Evolutionary conservation across 345 rosid species (phyloP).

Genomic region (Gynandropsis gynandra): DNA sequence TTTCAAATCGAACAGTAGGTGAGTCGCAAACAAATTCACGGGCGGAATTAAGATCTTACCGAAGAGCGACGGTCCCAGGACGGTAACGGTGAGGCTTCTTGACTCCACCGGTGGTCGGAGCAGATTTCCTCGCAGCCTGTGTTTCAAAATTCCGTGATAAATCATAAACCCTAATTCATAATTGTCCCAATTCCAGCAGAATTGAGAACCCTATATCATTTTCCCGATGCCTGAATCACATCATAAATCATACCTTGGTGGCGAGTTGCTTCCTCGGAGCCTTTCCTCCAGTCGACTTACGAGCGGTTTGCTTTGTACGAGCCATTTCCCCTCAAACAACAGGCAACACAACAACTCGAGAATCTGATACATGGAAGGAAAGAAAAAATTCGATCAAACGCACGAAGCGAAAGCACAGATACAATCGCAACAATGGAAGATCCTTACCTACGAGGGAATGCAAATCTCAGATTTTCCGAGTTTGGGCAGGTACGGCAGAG

Average conservation of each 20-base stretch:
- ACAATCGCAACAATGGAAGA: background rate
- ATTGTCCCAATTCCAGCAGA: background rate
- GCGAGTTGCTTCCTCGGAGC: conserved; percentile 72
- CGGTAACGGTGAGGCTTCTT: conserved; percentile 61
- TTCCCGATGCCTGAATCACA: background rate
- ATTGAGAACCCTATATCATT: background rate
- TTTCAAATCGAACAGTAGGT: background rate
- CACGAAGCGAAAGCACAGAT: background rate
- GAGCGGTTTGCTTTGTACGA: conserved; percentile 34
- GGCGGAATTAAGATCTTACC: conserved; percentile 19
- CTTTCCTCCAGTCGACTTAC: conserved; percentile 59
- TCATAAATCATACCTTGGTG: conserved; percentile 34
- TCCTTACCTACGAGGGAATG: background rate
- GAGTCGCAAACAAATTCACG: background rate
- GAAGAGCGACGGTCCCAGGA: conserved; percentile 56
- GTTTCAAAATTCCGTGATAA: background rate
- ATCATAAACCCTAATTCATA: background rate
- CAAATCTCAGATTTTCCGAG: background rate
- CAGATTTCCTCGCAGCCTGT: conserved; percentile 60
- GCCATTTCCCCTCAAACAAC: background rate
- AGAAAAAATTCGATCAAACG: background rate
- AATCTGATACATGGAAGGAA: background rate
- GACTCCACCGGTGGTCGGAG: conserved; percentile 55
- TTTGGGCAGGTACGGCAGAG: too few species aligned
- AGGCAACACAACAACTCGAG: background rate